Percentiles rank a stretch among this genome's conserved stretches.
Evolutionary conservation across 1,284 basidiomycete genomes (phyloP).

Genomic region (Abortiporus biennis): DNA sequence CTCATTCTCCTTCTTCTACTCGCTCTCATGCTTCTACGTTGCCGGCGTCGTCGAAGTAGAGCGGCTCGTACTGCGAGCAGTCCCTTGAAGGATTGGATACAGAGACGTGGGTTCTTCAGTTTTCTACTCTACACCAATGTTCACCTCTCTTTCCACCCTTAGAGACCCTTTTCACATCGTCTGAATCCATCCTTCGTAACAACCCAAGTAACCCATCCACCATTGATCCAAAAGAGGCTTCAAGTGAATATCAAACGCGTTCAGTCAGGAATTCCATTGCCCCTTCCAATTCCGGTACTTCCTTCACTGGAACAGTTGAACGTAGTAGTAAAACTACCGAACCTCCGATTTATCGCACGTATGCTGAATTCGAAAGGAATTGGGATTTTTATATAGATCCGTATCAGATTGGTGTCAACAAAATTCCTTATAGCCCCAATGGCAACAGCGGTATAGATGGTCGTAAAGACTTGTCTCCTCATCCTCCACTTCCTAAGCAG

Average conservation of each 20-base stretch:
- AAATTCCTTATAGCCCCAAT: background rate
- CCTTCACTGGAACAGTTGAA: background rate
- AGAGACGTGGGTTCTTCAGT: constrained; percentile 8
- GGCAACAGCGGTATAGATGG: no score
- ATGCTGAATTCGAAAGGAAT: constrained; percentile 6
- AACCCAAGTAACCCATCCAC: constrained; percentile 22
- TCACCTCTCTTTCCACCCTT: background rate
- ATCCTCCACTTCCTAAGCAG: background rate
- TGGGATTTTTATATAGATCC: constrained; percentile 2
- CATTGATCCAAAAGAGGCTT: constrained; percentile 11
- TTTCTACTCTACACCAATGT: background rate
- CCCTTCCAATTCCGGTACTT: background rate
- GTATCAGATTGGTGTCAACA: background rate
- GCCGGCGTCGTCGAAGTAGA: constrained; percentile 11
- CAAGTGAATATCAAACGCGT: background rate
- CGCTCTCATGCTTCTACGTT: constrained; percentile 11
- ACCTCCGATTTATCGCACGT: constrained; percentile 5
- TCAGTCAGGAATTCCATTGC: background rate
- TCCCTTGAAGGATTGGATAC: constrained; percentile 20
- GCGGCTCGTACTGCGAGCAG: constrained; percentile 9
- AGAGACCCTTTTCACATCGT: constrained; percentile 30
- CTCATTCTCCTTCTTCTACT: constrained; percentile 1
- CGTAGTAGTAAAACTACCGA: constrained; percentile 1
- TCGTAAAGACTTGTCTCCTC: background rate
- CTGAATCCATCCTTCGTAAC: constrained; percentile 34